A percentile compares a stretch with the other conserved stretches of the same genome.
phyloP scores from a whole-genome alignment of 164 flowering plant species.

The Santalum album region DNA sequence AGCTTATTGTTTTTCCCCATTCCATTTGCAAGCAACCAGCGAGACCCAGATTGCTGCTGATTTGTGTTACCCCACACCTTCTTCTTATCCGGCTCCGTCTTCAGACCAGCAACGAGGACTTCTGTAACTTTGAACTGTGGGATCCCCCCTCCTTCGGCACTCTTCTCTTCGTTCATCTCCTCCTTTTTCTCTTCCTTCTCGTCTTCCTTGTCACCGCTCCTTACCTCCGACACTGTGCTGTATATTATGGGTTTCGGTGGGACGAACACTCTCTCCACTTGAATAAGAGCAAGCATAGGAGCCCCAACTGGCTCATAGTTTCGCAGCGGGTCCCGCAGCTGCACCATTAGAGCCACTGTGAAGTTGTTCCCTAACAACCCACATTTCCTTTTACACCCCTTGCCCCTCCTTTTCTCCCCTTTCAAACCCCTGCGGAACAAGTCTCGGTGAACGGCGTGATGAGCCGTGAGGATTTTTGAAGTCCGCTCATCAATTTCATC shows the following conservation, averaged over 20 bases:
- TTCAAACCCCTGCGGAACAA: conserved; percentile 36
- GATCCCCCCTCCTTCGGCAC: conserved; percentile 30
- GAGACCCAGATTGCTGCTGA: conserved; percentile 6
- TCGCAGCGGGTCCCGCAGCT: conserved; percentile 88
- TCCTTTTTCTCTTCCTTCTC: conserved; percentile 31
- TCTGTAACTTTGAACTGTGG: conserved; percentile 56
- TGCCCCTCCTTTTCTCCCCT: conserved; percentile 46
- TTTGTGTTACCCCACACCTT: conserved; percentile 40
- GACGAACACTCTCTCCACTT: conserved; percentile 78
- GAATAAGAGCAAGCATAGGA: conserved; percentile 93
- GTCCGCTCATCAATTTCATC: conserved; percentile 60
- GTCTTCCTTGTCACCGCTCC: conserved; percentile 32
- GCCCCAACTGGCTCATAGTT: conserved; percentile 90
- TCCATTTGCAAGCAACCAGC: conserved; percentile 7
- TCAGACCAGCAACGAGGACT: conserved; percentile 55
- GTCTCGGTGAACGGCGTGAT: conserved; percentile 59
- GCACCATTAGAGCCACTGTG: conserved; percentile 88
- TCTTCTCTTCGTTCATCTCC: conserved; percentile 26
- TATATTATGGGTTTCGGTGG: conserved; percentile 81
- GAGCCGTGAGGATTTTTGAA: conserved; percentile 77
- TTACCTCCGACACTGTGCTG: conserved; percentile 38
- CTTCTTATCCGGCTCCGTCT: conserved; percentile 36
- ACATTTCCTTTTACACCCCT: conserved; percentile 46
- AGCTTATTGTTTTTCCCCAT: conserved; percentile 1
- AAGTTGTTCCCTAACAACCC: conserved; percentile 86